Evolutionary conservation across 2,329 filamentous ascomycete genomes (phyloP).

Genomic region (Fusarium nelsonii): DNA sequence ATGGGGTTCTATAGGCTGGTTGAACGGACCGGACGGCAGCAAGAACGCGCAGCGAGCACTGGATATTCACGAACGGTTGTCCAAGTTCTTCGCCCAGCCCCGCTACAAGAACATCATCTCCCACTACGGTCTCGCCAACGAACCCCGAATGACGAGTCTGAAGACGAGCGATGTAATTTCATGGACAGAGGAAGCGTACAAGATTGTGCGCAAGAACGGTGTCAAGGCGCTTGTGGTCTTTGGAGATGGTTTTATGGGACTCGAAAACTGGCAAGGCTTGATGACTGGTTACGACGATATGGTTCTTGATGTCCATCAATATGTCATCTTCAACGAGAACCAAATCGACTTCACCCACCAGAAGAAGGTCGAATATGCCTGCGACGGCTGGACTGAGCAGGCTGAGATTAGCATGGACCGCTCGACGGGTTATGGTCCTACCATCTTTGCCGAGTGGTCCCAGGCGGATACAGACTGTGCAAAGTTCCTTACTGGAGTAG

Average conservation of each 20-base stretch:
- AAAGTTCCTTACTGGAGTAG: conserved; percentile 87
- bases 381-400: conserved; percentile 87
- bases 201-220: conserved; percentile 80
- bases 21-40: conserved; percentile 88
- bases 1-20: conserved; percentile 84
- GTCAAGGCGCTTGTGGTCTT: conserved; percentile 81
- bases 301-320: conserved; percentile 97
- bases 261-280: conserved; percentile 89
- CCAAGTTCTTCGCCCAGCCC: conserved; percentile 91
- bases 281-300: conserved; percentile 78
- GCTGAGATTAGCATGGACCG: conserved; percentile 78
- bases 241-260: conserved; percentile 93
- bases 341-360: conserved; percentile 86
- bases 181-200: conserved; percentile 83
- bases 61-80: conserved; percentile 87
- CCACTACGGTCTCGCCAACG: conserved; percentile 95
- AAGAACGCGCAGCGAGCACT: conserved; percentile 84
- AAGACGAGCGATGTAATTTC: conserved; percentile 73
- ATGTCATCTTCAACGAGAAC: conserved; percentile 95
- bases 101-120: conserved; percentile 92
- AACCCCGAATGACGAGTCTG: conserved; percentile 87
- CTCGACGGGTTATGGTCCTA: conserved; percentile 87
- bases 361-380: conserved; percentile 88
- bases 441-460: conserved; percentile 95
- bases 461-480: conserved; percentile 98